phyloP scores from a whole-genome alignment of 768 basidiomycete genomes.

The Boletus vermiculosoides region DNA sequence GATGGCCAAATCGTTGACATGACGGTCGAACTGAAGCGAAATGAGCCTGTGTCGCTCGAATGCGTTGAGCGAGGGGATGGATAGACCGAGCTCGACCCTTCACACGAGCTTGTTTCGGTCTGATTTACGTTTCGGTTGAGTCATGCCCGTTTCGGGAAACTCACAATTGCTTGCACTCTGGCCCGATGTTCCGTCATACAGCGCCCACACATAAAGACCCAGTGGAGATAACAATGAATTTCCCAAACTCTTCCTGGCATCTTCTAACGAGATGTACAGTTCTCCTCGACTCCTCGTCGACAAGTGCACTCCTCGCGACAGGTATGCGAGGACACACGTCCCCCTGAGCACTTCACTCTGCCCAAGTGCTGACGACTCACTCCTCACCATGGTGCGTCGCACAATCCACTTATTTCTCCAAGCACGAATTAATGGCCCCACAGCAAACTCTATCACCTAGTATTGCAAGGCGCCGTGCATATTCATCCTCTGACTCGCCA shows the following conservation, averaged over 20 bases:
- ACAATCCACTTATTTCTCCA: not conserved
- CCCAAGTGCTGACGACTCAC: constrained; percentile 30
- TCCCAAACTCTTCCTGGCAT: not conserved
- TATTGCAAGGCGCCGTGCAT: constrained; percentile 29
- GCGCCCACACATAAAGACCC: constrained; percentile 23
- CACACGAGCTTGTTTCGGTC: constrained; percentile 4
- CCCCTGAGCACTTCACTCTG: constrained; percentile 27
- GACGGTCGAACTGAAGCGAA: constrained; percentile 21
- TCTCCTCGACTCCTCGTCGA: constrained; percentile 32
- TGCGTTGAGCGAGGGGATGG: constrained; percentile 2
- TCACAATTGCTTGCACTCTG: constrained; percentile 19
- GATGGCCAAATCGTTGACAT: constrained; percentile 16
- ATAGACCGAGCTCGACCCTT: constrained; percentile 13
- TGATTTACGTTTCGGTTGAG: constrained; percentile 28
- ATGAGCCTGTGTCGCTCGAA: constrained; percentile 7
- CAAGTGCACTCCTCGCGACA: constrained; percentile 35
- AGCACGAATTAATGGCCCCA: not conserved
- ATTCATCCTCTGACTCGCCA: constrained; percentile 34
- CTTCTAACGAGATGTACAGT: constrained; percentile 15
- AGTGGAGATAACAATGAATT: constrained; percentile 1
- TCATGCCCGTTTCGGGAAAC: constrained; percentile 3
- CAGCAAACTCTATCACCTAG: constrained; percentile 18
- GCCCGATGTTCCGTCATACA: constrained; percentile 16
- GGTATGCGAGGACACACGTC: constrained; percentile 32
- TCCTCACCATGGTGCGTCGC: constrained; percentile 21